These are phyloP conservation scores for Gamsiella multidivaricata DNA, from an alignment of 192 early-diverging fungal genomes.

Conservation along the genomic window DNA sequence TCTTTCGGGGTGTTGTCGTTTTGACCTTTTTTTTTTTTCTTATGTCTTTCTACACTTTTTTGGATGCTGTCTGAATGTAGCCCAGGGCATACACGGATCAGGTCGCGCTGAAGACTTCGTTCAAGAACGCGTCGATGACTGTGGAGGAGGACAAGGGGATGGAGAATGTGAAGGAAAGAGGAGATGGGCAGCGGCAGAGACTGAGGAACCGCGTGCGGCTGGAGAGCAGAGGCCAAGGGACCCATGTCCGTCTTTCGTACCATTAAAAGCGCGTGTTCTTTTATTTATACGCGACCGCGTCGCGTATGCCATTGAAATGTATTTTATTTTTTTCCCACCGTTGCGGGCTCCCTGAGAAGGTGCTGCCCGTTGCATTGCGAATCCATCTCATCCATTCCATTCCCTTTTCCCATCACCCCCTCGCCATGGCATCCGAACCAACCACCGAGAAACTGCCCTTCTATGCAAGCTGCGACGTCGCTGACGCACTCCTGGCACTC, in stretches of 20 bases:
- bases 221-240: not conserved
- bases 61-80: too few relatives aligned
- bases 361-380: too few relatives aligned
- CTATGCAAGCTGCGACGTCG: constrained; percentile 54
- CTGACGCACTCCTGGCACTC: constrained; percentile 63
- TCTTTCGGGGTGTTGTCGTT: too few relatives aligned
- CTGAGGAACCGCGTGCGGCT: constrained; percentile 6
- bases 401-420: too few relatives aligned
- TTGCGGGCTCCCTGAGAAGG: too few relatives aligned
- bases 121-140: not conserved
- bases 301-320: too few relatives aligned
- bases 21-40: too few relatives aligned
- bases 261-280: not conserved
- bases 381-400: too few relatives aligned
- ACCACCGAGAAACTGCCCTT: constrained; percentile 25
- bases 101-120: not conserved
- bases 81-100: constrained; percentile 1
- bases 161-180: not conserved
- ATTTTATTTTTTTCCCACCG: too few relatives aligned
- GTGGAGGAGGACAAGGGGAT: not conserved
- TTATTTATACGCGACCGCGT: too few relatives aligned
- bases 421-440: not conserved
- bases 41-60: too few relatives aligned
- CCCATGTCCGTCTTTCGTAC: not conserved
- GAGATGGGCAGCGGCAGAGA: not conserved